These are phyloP conservation scores for Fusarium dlaminii DNA, from an alignment of 2,329 filamentous ascomycete species.

Conservation along the genomic window DNA sequence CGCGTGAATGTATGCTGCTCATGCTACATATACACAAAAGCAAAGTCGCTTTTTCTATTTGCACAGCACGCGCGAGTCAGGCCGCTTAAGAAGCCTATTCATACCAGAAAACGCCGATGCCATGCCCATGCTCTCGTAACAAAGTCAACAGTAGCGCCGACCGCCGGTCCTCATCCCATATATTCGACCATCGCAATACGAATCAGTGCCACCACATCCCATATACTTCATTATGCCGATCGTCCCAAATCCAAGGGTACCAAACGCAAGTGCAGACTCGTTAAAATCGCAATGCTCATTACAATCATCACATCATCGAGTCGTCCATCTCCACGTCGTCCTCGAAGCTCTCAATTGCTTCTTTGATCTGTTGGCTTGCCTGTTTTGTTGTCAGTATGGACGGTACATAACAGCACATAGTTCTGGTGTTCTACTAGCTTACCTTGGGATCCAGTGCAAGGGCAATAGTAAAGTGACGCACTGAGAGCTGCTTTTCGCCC, in stretches of 20 bases:
- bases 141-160: conserved; percentile 33
- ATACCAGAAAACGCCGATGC: conserved; percentile 47
- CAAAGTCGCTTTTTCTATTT: conserved; percentile 30
- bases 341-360: conserved; percentile 92
- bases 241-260: conserved; percentile 25
- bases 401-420: neutral
- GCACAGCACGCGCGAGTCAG: conserved; percentile 23
- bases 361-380: conserved; percentile 94
- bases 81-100: conserved; percentile 24
- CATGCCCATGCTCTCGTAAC: conserved; percentile 48
- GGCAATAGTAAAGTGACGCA: conserved; percentile 93
- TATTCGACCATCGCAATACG: conserved; percentile 5
- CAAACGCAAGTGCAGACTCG: conserved; percentile 37
- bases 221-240: conserved; percentile 31
- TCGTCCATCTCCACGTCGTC: conserved; percentile 78
- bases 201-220: conserved; percentile 1
- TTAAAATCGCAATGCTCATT: conserved; percentile 42
- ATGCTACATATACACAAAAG: conserved; percentile 40
- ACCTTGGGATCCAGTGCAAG: conserved; percentile 97
- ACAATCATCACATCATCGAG: conserved; percentile 66
- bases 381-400: conserved; percentile 48
- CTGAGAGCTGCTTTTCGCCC: conserved; percentile 79
- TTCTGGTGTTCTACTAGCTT: conserved; percentile 43
- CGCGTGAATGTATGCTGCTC: conserved; percentile 22
- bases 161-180: conserved; percentile 7